Percentiles rank a stretch among this genome's conserved stretches.
Evolutionary conservation across 1,139 yeast species (phyloP).

Genomic region (Magnusiomyces fungicola): DNA sequence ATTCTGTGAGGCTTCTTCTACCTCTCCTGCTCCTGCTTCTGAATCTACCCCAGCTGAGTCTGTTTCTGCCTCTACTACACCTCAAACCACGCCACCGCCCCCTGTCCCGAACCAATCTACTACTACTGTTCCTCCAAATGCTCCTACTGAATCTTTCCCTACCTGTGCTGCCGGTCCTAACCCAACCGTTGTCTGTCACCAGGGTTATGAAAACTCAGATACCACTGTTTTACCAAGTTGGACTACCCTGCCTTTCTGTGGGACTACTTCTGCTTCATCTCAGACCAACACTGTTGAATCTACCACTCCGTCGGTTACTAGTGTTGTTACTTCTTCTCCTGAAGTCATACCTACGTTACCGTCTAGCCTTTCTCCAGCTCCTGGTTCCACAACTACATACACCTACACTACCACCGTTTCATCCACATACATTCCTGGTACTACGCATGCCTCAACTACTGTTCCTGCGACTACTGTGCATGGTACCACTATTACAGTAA

Average conservation of each 20-base stretch:
- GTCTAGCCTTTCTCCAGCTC: neutral
- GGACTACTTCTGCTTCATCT: slow-evolving; percentile 3
- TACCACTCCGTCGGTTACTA: no score
- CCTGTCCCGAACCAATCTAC: neutral
- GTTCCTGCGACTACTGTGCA: slow-evolving; percentile 13
- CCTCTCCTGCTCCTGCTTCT: slow-evolving; percentile 3
- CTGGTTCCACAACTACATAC: neutral
- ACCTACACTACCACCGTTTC: slow-evolving; percentile 1
- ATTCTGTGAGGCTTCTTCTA: neutral
- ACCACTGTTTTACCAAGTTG: neutral
- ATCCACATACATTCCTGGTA: slow-evolving; percentile 14
- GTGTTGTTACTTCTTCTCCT: no score
- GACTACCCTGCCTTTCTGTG: slow-evolving; percentile 1
- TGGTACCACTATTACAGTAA: neutral
- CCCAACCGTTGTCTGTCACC: slow-evolving; percentile 4
- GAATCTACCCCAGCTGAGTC: no score
- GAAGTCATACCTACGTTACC: no score
- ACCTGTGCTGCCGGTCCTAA: slow-evolving; percentile 27
- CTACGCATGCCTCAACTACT: slow-evolving; percentile 17
- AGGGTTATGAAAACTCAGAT: neutral
- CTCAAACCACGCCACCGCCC: neutral
- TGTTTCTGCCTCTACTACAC: neutral
- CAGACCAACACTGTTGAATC: slow-evolving; percentile 16
- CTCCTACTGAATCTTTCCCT: neutral
- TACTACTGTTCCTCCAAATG: neutral